phyloP scores from a whole-genome alignment of 129 eudicot species.

The Flaveria robusta region DNA sequence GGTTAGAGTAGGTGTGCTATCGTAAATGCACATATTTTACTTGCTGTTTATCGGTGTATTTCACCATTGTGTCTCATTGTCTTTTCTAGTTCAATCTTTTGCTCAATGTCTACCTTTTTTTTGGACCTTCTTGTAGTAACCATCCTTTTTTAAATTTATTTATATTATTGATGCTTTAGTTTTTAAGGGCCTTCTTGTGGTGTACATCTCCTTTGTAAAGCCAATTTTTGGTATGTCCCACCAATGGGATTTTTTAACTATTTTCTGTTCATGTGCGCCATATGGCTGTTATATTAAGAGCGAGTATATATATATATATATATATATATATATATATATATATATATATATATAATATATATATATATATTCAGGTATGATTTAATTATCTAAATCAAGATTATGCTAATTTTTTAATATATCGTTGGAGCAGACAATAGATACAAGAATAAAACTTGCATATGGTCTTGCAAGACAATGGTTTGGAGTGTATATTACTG shows the following conservation, averaged over 20 bases:
- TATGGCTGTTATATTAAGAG: constrained; percentile 13
- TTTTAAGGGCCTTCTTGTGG: neutral
- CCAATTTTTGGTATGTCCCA: constrained; percentile 4
- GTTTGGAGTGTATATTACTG: constrained; percentile 97
- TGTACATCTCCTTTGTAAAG: neutral
- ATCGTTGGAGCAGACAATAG: constrained; percentile 60
- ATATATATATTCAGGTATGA: constrained; percentile 6
- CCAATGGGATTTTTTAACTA: constrained; percentile 9
- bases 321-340: too few relatives aligned
- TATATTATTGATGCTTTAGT: neutral
- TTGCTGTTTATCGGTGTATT: neutral
- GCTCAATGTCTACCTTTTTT: neutral
- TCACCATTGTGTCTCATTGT: neutral
- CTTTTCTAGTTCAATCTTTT: neutral
- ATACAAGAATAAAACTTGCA: constrained; percentile 88
- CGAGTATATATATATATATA: too few relatives aligned
- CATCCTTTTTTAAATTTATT: neutral
- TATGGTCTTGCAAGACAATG: constrained; percentile 97
- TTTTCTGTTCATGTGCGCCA: neutral
- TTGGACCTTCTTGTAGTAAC: neutral
- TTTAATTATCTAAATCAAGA: constrained; percentile 20
- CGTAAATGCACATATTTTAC: neutral
- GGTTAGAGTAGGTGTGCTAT: neutral
- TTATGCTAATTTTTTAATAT: constrained; percentile 24
- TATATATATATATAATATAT: too few relatives aligned